A percentile compares a stretch with the other conserved stretches of the same genome.
These are phyloP conservation scores for Nakaseomyces bracarensis DNA, from an alignment of 1,139 yeast genomes.

Conservation along the genomic window DNA sequence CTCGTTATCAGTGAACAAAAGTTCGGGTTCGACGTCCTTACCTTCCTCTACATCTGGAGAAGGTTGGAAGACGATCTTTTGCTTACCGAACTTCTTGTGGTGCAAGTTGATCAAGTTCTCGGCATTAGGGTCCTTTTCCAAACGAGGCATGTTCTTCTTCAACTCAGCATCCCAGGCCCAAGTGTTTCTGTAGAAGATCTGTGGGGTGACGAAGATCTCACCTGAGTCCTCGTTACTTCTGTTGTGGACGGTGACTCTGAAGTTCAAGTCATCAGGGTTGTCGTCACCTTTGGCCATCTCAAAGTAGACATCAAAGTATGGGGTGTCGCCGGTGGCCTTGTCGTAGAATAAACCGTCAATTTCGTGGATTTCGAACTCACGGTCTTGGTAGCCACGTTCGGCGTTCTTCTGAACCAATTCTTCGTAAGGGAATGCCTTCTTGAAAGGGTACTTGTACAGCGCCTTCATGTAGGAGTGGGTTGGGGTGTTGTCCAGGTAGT, in stretches of 20 bases:
- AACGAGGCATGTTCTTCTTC: constrained; percentile 40
- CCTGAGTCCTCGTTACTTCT: constrained; percentile 67
- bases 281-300: constrained; percentile 84
- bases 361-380: constrained; percentile 40
- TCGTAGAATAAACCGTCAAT: constrained; percentile 21
- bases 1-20: constrained; percentile 80
- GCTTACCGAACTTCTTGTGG: constrained; percentile 64
- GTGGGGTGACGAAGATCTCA: constrained; percentile 79
- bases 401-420: constrained; percentile 62
- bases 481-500: constrained; percentile 81
- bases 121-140: constrained; percentile 36
- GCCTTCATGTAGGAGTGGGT: constrained; percentile 88
- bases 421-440: constrained; percentile 64
- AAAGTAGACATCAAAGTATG: constrained; percentile 79
- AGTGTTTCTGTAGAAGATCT: constrained; percentile 73
- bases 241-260: constrained; percentile 82
- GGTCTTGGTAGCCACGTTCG: constrained; percentile 38
- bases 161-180: constrained; percentile 68
- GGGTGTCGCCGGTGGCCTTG: constrained; percentile 52
- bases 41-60: constrained; percentile 50
- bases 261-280: constrained; percentile 69
- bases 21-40: constrained; percentile 53
- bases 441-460: constrained; percentile 82
- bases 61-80: constrained; percentile 67
- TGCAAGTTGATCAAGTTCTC: constrained; percentile 44